Conservation (phyloP, 306 rosid species). For the Mimosa bimucronata region DNA sequence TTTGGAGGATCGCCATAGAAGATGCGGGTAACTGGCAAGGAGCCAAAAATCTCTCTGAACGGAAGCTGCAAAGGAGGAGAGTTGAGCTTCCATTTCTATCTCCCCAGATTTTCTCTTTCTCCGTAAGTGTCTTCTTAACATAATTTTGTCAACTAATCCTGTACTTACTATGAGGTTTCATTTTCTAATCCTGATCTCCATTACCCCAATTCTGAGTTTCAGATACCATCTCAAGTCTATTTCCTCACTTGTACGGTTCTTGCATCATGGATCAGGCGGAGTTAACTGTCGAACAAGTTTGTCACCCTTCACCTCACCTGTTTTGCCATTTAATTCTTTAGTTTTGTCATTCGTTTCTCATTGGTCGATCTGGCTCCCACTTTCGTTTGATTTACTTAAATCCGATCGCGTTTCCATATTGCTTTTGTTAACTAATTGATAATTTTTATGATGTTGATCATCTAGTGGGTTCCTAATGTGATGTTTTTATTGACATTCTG, state of each 20-base stretch:
- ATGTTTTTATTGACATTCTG: slow-evolving; percentile 13
- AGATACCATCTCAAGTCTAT: slow-evolving; percentile 21
- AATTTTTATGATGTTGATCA: not conserved
- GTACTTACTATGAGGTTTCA: not conserved
- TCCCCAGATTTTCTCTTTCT: not conserved
- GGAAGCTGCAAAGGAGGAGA: not conserved
- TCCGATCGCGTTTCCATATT: not conserved
- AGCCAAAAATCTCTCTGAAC: not conserved
- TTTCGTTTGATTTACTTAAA: slow-evolving; percentile 13
- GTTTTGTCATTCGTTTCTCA: not conserved
- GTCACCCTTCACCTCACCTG: slow-evolving; percentile 20
- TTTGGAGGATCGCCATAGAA: not conserved
- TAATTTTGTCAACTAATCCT: not conserved
- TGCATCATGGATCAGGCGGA: slow-evolving; percentile 59
- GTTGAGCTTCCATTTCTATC: not conserved
- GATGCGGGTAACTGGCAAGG: not conserved
- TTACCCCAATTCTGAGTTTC: slow-evolving; percentile 20
- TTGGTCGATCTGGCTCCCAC: slow-evolving; percentile 28
- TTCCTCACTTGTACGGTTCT: slow-evolving; percentile 17
- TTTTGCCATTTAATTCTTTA: not conserved
- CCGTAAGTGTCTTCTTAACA: not conserved
- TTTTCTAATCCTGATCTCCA: not conserved
- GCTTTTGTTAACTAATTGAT: not conserved
- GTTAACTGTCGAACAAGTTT: slow-evolving; percentile 71
- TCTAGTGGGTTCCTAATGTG: not conserved